These are phyloP conservation scores for Aspergillus ochraceoroseus DNA, from an alignment of 2,329 filamentous ascomycete species.

Conservation along the genomic window DNA sequence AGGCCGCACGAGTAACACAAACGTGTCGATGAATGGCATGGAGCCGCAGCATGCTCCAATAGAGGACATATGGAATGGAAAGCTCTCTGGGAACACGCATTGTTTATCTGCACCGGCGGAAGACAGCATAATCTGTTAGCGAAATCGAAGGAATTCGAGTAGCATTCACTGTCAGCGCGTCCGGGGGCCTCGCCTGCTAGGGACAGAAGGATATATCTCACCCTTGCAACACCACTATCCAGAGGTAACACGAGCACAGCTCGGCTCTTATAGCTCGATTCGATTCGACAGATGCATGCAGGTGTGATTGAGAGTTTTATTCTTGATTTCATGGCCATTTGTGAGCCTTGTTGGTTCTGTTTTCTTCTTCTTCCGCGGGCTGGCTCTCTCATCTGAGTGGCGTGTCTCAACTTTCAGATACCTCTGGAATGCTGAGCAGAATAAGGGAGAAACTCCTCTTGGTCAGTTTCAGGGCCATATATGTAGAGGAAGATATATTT, in stretches of 20 bases:
- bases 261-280: neutral
- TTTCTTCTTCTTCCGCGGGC: too few species aligned
- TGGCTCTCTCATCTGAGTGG: too few species aligned
- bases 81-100: constrained; percentile 1
- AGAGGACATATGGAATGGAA: neutral
- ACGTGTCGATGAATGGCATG: constrained; percentile 7
- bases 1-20: neutral
- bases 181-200: too few species aligned
- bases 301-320: constrained; percentile 4
- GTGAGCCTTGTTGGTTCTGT: neutral
- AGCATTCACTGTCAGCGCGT: neutral
- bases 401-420: too few species aligned
- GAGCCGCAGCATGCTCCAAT: constrained; percentile 1
- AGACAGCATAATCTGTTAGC: constrained; percentile 1
- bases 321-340: neutral
- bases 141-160: neutral
- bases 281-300: constrained; percentile 9
- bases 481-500: too few species aligned
- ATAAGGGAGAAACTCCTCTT: too few species aligned
- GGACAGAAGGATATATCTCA: neutral
- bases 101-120: neutral
- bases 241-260: constrained; percentile 10
- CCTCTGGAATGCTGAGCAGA: too few species aligned
- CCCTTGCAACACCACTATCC: constrained; percentile 1
- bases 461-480: too few species aligned